phyloP scores from a whole-genome alignment of 306 rosid species.

The Ceratonia siliqua region DNA sequence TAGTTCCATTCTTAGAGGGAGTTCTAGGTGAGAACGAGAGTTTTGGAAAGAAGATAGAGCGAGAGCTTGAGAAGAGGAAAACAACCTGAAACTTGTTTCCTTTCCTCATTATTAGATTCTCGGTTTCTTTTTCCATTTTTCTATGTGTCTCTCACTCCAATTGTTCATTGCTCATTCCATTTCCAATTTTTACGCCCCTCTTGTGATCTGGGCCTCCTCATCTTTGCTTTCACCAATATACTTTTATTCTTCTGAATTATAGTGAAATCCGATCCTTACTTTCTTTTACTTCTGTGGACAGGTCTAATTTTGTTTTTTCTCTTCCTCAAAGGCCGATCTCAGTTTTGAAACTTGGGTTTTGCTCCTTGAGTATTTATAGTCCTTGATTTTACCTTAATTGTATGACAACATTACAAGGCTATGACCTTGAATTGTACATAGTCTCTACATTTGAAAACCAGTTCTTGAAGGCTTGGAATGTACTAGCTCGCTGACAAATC shows the following conservation, averaged over 20 bases:
- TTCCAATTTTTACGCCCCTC: neutral
- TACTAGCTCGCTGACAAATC: slow-evolving; percentile 69
- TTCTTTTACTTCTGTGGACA: slow-evolving; percentile 11
- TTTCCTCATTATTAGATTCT: neutral
- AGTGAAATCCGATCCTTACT: neutral
- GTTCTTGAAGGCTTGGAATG: slow-evolving; percentile 74
- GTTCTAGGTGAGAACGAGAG: too few species aligned
- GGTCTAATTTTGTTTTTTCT: neutral
- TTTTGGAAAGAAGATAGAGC: too few species aligned
- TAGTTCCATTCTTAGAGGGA: too few species aligned
- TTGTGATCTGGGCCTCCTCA: neutral
- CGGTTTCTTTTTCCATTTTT: neutral
- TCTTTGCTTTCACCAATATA: neutral
- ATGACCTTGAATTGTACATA: slow-evolving; percentile 66
- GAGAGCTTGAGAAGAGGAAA: too few species aligned
- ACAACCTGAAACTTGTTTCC: too few species aligned
- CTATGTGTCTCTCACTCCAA: neutral
- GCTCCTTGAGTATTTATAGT: slow-evolving; percentile 11
- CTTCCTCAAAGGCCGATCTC: slow-evolving; percentile 35
- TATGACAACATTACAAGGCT: slow-evolving; percentile 59
- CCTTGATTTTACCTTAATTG: slow-evolving; percentile 7
- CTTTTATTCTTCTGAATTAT: neutral
- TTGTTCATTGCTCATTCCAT: slow-evolving; percentile 12
- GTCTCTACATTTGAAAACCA: slow-evolving; percentile 73
- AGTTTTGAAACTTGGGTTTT: slow-evolving; percentile 31